Evolutionary conservation across 1,139 yeast genomes (phyloP).

Genomic region (Zygoascus hellenicus): DNA sequence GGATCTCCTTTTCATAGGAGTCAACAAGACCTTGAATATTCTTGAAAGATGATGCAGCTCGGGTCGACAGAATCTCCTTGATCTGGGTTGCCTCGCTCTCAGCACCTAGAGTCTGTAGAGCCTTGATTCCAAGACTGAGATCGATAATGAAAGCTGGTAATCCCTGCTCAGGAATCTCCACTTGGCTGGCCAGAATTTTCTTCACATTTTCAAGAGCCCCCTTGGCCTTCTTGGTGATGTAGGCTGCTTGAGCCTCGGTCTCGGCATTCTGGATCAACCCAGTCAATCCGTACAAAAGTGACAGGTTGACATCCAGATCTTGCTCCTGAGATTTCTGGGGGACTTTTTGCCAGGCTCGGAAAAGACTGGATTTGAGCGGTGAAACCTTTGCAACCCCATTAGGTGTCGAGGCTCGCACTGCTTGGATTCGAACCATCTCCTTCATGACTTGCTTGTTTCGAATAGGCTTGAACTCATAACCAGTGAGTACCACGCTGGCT

Average conservation of each 20-base stretch:
- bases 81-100: slow-evolving; percentile 1
- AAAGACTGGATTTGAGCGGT: slow-evolving; percentile 2
- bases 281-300: slow-evolving; percentile 7
- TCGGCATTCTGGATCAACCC: slow-evolving; percentile 4
- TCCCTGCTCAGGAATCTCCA: neutral
- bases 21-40: slow-evolving; percentile 3
- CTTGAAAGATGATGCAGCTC: neutral
- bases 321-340: slow-evolving; percentile 4
- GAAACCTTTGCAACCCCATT: neutral
- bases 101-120: slow-evolving; percentile 1
- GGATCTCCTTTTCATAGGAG: neutral
- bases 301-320: slow-evolving; percentile 9
- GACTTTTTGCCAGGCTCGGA: slow-evolving; percentile 3
- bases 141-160: slow-evolving; percentile 8
- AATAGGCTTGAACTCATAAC: slow-evolving; percentile 11
- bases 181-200: neutral
- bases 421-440: slow-evolving; percentile 17
- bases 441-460: slow-evolving; percentile 9
- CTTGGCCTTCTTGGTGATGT: neutral
- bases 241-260: neutral
- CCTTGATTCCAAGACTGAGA: slow-evolving; percentile 6
- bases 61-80: neutral
- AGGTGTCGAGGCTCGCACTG: slow-evolving; percentile 10
- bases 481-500: slow-evolving; percentile 9
- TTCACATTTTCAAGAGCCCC: neutral